A percentile compares a stretch with the other conserved stretches of the same genome.
phyloP scores from a whole-genome alignment of 2,329 filamentous ascomycete genomes.

The Penicillium sp. region DNA sequence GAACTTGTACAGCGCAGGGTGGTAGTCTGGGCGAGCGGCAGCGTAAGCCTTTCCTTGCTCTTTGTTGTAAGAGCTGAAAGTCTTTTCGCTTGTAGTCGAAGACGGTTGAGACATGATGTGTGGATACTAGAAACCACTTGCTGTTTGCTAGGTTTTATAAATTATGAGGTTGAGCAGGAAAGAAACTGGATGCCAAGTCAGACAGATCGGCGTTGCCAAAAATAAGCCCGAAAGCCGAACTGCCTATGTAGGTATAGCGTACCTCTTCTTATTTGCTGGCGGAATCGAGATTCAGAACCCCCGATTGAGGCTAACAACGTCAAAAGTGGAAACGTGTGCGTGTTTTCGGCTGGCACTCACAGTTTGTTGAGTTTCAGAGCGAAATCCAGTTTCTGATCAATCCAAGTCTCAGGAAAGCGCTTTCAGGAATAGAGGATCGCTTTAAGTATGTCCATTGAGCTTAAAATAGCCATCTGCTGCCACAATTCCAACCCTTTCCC shows the following conservation, averaged over 20 bases:
- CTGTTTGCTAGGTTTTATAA: not conserved
- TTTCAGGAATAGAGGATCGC: not conserved
- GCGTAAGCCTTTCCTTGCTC: constrained; percentile 33
- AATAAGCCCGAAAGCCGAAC: not conserved
- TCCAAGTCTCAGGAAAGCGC: not conserved
- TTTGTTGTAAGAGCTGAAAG: constrained; percentile 22
- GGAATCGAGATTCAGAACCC: not conserved
- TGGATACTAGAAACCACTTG: not conserved
- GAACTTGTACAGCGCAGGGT: constrained; percentile 48
- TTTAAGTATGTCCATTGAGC: not conserved
- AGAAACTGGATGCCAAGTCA: too few relatives aligned
- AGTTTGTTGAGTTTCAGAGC: not conserved
- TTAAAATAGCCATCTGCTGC: not conserved
- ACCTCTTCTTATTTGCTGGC: not conserved
- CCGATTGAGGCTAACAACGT: not conserved
- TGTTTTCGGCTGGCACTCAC: not conserved
- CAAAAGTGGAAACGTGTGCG: not conserved
- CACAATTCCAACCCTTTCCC: not conserved
- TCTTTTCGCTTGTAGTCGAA: constrained; percentile 20
- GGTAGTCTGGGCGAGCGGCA: constrained; percentile 54
- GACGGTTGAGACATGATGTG: constrained; percentile 8
- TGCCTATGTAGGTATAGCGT: not conserved
- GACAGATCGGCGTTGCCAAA: not conserved
- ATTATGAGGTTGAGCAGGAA: too few relatives aligned
- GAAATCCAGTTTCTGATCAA: not conserved